Conservation (phyloP, 2,329 filamentous ascomycete genomes). For the Nigrospora oryzae region DNA sequence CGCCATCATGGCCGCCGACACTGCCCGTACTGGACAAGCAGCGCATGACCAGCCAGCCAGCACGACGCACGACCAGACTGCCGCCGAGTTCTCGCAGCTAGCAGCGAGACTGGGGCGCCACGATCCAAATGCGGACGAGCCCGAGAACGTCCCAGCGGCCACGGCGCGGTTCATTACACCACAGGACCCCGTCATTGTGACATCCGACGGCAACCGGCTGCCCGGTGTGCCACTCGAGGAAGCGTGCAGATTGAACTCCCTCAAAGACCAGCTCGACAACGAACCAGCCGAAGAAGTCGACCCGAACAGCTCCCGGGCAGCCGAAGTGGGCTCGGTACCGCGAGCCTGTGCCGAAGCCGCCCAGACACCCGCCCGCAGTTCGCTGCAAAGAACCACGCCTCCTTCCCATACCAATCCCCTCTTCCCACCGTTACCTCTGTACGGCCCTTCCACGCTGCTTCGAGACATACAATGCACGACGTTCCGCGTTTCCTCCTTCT, state of each 20-base stretch:
- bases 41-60: conserved; percentile 7
- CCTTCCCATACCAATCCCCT: conserved; percentile 67
- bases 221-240: conserved; percentile 63
- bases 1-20: too few relatives aligned
- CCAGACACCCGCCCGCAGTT: conserved; percentile 36
- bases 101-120: conserved; percentile 46
- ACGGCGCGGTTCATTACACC: conserved; percentile 60
- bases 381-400: conserved; percentile 41
- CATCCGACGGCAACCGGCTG: conserved; percentile 55
- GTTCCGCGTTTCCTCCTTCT: conserved; percentile 61
- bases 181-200: conserved; percentile 64
- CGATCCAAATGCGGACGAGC: conserved; percentile 15
- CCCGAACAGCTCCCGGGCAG: conserved; percentile 13
- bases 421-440: conserved; percentile 77
- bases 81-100: conserved; percentile 52
- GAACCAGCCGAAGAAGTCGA: conserved; percentile 17
- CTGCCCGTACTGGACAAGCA: too few relatives aligned
- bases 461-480: conserved; percentile 56
- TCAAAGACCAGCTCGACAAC: conserved; percentile 41
- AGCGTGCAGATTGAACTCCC: conserved; percentile 59
- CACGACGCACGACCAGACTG: conserved; percentile 26
- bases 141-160: conserved; percentile 39
- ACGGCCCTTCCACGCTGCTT: conserved; percentile 64
- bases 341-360: conserved; percentile 23
- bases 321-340: conserved; percentile 5